Evolutionary conservation across 2,329 filamentous ascomycete species (phyloP), one percentile per base, ranked within the genome.

Genomic region (Fusarium liriodendri): DNA sequence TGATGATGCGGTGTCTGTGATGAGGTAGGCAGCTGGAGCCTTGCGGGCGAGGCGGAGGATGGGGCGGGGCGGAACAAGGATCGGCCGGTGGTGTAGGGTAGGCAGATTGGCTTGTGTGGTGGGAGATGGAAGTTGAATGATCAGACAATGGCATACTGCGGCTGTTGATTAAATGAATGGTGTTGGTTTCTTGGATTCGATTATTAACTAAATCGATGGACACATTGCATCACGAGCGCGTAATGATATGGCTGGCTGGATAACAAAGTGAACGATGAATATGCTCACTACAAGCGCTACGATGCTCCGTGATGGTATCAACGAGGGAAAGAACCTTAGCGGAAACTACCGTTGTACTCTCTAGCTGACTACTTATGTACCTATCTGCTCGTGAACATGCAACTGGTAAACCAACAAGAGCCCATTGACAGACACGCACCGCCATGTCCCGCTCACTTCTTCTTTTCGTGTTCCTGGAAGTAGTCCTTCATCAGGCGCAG

Each of bases 21-120:
- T 66, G 72, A 73, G 22, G 71, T 74, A 69, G 54, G 29, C 25
- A 52, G 71, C 71, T 72, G 71, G 69, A 74, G 72, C 72, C 72
- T 73, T 72, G 69, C 54, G 18, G 37, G 32, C 66, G 60, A 72
- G 64, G 65, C 68, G 71, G 64, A 47, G 59, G 64, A 62, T 38
- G 16, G 16, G 14, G 35, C 42, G 58, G 71, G 32, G 33, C 72
- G 72, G 72, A 74, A 69, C 45, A 74, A 74, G 55, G 59, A 70
- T 69, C 37, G 14, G 60, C 72, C 72, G 71, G 6, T 22, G 5
- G 42, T 67, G 55, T n/a, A 73, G 64, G 20, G 32, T 61, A 61
- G 6, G 13, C 2, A 18, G 10, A 20, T 6, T 16, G 3, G 14
- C 3, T 47, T 4, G 35, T 25, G 16, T 1, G 18, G n/a, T n/a